A percentile compares a stretch with the other conserved stretches of the same genome.
Evolutionary conservation across 495 filamentous ascomycete species (phyloP).

Genomic region (Talaromyces trachyspermus): DNA sequence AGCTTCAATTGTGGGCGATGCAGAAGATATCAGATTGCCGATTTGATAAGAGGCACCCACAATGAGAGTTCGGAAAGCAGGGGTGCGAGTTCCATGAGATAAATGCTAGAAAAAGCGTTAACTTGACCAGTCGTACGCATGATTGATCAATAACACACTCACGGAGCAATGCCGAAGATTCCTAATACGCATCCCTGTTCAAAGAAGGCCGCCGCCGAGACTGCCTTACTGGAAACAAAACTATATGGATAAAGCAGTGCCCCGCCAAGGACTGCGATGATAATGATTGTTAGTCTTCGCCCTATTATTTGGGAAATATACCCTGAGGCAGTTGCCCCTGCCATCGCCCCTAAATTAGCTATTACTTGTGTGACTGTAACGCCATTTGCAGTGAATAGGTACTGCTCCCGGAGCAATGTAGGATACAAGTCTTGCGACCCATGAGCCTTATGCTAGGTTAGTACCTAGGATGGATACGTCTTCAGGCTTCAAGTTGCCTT

Average conservation of each 20-base stretch:
- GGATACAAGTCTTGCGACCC: conserved; percentile 70
- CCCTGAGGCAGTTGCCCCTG: conserved; percentile 65
- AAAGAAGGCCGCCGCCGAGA: conserved; percentile 57
- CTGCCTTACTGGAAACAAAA: conserved; percentile 46
- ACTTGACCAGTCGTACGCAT: too few species aligned
- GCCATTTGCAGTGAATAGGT: conserved; percentile 49
- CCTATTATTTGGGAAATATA: conserved; percentile 67
- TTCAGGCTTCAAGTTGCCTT: too few species aligned
- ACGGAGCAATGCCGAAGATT: conserved; percentile 70
- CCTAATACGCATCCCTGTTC: conserved; percentile 76
- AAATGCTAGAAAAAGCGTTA: too few species aligned
- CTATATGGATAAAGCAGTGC: conserved; percentile 66
- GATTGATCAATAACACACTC: too few species aligned
- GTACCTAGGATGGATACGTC: too few species aligned
- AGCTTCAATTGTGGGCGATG: conserved; percentile 62
- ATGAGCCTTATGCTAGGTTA: too few species aligned
- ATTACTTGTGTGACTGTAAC: conserved; percentile 65
- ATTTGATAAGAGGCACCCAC: conserved; percentile 64
- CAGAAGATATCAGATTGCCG: conserved; percentile 62
- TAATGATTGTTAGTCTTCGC: conserved; percentile 58
- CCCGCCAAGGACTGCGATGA: conserved; percentile 47
- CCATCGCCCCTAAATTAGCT: conserved; percentile 65
- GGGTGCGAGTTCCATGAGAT: conserved; percentile 72
- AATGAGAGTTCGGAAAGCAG: conserved; percentile 64
- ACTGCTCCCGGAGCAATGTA: conserved; percentile 63